phyloP scores from a whole-genome alignment of 805 yeast genomes.

The Metschnikowia borealis region DNA sequence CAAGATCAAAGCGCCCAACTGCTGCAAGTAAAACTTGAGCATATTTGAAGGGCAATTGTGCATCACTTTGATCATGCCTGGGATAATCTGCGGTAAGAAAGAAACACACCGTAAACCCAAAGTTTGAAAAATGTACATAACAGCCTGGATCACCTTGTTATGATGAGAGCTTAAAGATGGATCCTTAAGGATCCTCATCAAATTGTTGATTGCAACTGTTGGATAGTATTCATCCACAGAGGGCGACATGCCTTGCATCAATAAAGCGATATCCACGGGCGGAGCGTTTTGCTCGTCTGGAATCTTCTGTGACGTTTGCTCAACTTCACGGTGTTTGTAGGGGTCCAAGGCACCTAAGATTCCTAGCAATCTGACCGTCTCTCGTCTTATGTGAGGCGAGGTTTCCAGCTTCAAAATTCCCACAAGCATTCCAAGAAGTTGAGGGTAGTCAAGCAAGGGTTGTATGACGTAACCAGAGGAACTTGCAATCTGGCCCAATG shows the following conservation, averaged over 20 bases:
- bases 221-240: constrained; percentile 91
- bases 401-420: constrained; percentile 79
- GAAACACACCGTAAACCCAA: constrained; percentile 85
- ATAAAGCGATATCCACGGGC: constrained; percentile 80
- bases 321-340: constrained; percentile 88
- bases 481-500: constrained; percentile 84
- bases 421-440: constrained; percentile 74
- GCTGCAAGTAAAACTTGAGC: constrained; percentile 86
- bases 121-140: constrained; percentile 85
- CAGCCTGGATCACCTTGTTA: constrained; percentile 89
- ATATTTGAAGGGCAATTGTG: constrained; percentile 71
- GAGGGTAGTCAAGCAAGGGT: constrained; percentile 89
- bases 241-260: constrained; percentile 94
- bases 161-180: constrained; percentile 82
- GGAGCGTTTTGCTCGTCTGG: constrained; percentile 80
- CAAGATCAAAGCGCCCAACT: constrained; percentile 69
- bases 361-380: constrained; percentile 85
- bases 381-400: constrained; percentile 70
- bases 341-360: constrained; percentile 97
- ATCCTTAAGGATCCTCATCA: constrained; percentile 81
- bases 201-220: constrained; percentile 83
- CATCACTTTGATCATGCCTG: constrained; percentile 84
- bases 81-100: constrained; percentile 82
- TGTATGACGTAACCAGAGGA: constrained; percentile 94
- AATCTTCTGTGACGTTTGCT: constrained; percentile 54